Evolutionary conservation across 768 basidiomycete species (phyloP).

Genomic region (Lactifluus pinguis): DNA sequence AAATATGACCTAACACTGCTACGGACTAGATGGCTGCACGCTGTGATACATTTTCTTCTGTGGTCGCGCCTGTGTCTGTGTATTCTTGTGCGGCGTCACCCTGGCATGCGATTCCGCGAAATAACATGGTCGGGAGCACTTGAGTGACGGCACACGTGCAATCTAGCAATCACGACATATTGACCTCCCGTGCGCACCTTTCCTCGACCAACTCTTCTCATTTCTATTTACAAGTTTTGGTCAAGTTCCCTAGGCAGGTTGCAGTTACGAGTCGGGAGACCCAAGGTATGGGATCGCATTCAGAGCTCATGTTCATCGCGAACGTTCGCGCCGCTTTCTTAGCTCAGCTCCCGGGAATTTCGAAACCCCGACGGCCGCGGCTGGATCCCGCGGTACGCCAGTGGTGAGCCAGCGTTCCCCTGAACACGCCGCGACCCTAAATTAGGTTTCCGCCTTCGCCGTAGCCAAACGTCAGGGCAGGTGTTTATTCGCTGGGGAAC

Average conservation of each 20-base stretch:
- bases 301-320: neutral
- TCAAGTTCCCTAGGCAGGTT: neutral
- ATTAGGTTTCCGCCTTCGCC: neutral
- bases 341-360: neutral
- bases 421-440: neutral
- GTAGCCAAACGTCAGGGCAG: too few species aligned
- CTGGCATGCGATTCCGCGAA: too few species aligned
- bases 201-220: neutral
- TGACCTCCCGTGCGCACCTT: constrained; percentile 9
- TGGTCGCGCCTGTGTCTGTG: too few species aligned
- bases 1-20: neutral
- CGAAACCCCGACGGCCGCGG: neutral
- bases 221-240: neutral
- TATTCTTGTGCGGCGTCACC: too few species aligned
- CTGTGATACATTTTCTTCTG: neutral
- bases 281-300: too few species aligned
- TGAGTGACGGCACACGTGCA: constrained; percentile 10
- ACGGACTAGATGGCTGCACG: neutral
- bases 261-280: neutral
- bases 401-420: neutral
- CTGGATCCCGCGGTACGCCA: neutral
- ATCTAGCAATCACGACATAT: neutral
- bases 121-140: neutral
- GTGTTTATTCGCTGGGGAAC: too few species aligned
- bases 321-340: neutral